These are phyloP conservation scores for Phytomonas serpens DNA, from an alignment of 208 protist genomes.

Conservation along the genomic window DNA sequence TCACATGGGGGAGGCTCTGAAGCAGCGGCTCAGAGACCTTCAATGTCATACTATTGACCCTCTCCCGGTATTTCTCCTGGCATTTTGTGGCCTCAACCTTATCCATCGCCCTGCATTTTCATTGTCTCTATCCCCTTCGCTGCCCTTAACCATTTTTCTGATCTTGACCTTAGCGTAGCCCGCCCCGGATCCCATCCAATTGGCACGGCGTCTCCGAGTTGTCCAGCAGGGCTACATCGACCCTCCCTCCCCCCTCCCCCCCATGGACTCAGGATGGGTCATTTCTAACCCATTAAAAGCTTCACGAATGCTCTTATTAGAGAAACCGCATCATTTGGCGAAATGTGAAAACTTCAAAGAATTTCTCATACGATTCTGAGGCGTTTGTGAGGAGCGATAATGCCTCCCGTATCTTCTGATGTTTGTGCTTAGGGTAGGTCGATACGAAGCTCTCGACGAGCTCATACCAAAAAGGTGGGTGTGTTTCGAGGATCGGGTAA, in stretches of 20 bases:
- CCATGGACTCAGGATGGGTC: too few species aligned
- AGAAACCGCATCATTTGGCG: conserved; percentile 56
- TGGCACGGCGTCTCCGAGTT: conserved; percentile 58
- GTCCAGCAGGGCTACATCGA: conserved; percentile 40
- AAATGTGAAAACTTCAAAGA: conserved; percentile 79
- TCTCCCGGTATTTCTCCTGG: conserved; percentile 1
- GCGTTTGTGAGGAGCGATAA: conserved; percentile 50
- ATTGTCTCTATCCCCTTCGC: conserved; percentile 26
- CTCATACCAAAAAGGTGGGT: conserved; percentile 75
- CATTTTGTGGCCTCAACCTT: conserved; percentile 2
- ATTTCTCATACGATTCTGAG: conserved; percentile 58
- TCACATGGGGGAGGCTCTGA: not conserved
- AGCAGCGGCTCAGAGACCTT: not conserved
- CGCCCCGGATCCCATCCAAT: conserved; percentile 28
- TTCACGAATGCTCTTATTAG: too few species aligned
- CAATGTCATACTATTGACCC: too few species aligned
- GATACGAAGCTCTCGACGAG: conserved; percentile 65
- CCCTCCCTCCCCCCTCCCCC: conserved; percentile 29
- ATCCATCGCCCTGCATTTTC: conserved; percentile 4
- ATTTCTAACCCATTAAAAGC: too few species aligned
- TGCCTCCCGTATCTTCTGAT: conserved; percentile 55
- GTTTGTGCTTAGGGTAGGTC: conserved; percentile 50
- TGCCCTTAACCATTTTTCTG: conserved; percentile 6
- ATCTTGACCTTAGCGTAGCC: conserved; percentile 20
- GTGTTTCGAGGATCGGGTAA: conserved; percentile 74